Evolutionary conservation across 73 alveolate species (phyloP).

Genomic region (Uronychia setigera): DNA sequence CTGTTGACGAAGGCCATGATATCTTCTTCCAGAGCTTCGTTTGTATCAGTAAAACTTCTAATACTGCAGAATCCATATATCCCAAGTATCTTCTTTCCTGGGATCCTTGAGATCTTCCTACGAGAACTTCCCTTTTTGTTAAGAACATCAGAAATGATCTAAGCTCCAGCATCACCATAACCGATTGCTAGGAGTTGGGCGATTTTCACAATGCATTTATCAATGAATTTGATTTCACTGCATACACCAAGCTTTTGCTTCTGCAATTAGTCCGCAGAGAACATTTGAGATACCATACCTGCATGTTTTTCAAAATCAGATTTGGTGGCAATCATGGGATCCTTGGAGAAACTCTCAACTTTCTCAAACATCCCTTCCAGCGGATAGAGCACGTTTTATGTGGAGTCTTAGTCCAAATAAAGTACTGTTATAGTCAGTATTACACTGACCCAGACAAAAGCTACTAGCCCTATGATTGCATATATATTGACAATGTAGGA

Average conservation of each 20-base stretch:
- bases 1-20: conserved; percentile 93
- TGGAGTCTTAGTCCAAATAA: background rate
- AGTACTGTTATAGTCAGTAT: background rate
- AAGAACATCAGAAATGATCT: background rate
- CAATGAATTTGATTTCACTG: background rate
- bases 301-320: background rate
- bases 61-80: conserved; percentile 88
- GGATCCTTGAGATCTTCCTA: background rate
- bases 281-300: background rate
- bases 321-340: background rate
- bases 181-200: conserved; percentile 17
- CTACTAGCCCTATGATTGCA: background rate
- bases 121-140: background rate
- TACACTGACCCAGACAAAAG: background rate
- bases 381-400: background rate
- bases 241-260: background rate
- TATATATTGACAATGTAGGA: background rate
- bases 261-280: background rate
- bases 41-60: conserved; percentile 80
- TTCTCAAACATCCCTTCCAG: background rate
- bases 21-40: conserved; percentile 81
- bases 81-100: conserved; percentile 75
- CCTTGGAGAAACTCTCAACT: background rate
- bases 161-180: background rate
- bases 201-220: conserved; percentile 13